Evolutionary conservation across 257 asterid species (phyloP).

Genomic region (Ballota nigra): DNA sequence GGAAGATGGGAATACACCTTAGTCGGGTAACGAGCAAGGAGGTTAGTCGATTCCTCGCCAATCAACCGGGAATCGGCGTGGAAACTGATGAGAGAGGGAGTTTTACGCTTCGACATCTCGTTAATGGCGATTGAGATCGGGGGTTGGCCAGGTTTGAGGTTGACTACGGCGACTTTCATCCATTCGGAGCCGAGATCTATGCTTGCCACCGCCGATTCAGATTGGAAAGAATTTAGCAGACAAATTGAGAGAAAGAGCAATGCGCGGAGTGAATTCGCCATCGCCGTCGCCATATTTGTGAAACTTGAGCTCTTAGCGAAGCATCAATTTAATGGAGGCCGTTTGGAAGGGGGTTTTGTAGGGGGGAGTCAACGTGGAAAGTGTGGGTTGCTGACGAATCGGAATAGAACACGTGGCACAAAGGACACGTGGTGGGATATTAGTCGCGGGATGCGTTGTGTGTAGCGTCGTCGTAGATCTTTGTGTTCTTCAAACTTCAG

Average conservation of each 20-base stretch:
- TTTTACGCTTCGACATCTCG: conserved; percentile 96
- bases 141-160: conserved; percentile 85
- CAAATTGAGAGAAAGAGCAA: conserved; percentile 44
- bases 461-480: conserved; percentile 29
- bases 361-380: conserved; percentile 40
- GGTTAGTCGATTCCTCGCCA: conserved; percentile 85
- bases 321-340: conserved; percentile 3
- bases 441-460: conserved; percentile 63
- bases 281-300: conserved; percentile 44
- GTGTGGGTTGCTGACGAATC: conserved; percentile 32
- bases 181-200: conserved; percentile 99
- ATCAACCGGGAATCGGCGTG: conserved; percentile 67
- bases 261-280: conserved; percentile 32
- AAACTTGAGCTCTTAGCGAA: conserved; percentile 24
- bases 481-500: not conserved
- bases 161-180: conserved; percentile 91
- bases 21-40: conserved; percentile 82
- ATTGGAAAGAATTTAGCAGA: conserved; percentile 30
- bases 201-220: conserved; percentile 89
- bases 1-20: conserved; percentile 77
- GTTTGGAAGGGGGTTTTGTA: conserved; percentile 31
- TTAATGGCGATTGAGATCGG: conserved; percentile 94
- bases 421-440: conserved; percentile 48
- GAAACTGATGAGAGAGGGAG: conserved; percentile 84
- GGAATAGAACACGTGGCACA: conserved; percentile 21